Evolutionary conservation across 2,329 filamentous ascomycete species (phyloP).

Genomic region (Onygena corvina): DNA sequence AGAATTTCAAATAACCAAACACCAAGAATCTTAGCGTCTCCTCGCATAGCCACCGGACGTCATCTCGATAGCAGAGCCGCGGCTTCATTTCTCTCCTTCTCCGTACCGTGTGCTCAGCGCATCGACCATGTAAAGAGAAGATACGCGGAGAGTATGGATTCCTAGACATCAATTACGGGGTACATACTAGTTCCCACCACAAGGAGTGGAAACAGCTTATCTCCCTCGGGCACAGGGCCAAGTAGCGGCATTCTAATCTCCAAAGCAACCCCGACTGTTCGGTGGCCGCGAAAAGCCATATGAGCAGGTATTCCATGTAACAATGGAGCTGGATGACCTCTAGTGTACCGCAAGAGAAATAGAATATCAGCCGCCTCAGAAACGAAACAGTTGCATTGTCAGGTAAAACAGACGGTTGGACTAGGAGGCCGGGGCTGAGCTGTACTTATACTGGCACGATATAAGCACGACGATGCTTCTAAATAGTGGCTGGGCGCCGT

Average conservation of each 20-base stretch:
- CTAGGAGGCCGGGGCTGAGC: background rate
- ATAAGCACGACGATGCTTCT: constrained; percentile 1
- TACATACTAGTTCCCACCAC: background rate
- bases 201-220: background rate
- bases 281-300: constrained; percentile 1
- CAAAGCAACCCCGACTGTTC: background rate
- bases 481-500: constrained; percentile 2
- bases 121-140: background rate
- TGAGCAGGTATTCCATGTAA: constrained; percentile 4
- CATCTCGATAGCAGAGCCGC: background rate
- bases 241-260: constrained; percentile 3
- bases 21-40: background rate
- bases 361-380: background rate
- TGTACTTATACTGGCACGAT: background rate
- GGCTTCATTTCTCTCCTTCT: background rate
- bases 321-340: constrained; percentile 2
- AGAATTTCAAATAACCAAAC: background rate
- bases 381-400: constrained; percentile 1
- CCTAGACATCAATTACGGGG: background rate
- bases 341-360: background rate
- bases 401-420: background rate
- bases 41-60: background rate
- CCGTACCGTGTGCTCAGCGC: background rate
- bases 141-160: background rate
- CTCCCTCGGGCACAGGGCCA: background rate